These are phyloP conservation scores for Fomitopsis betulina DNA, from an alignment of 1,284 basidiomycete genomes.

Conservation along the genomic window DNA sequence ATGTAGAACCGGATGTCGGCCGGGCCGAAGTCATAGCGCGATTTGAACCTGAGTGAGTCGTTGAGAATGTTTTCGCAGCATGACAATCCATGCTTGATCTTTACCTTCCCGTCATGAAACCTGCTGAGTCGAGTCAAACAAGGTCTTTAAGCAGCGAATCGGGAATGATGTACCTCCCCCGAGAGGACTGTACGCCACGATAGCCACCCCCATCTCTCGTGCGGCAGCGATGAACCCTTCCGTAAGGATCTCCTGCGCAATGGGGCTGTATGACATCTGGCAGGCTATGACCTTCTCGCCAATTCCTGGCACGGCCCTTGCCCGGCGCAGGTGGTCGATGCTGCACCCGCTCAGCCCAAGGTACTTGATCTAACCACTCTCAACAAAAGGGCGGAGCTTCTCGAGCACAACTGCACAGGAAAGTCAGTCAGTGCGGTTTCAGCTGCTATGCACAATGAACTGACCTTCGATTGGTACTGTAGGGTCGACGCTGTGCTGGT, in stretches of 20 bases:
- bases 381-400: slow-evolving; percentile 6
- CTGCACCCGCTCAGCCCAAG: slow-evolving; percentile 41
- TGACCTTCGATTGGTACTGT: slow-evolving; percentile 28
- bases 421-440: background rate
- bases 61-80: no score
- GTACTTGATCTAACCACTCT: slow-evolving; percentile 34
- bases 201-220: slow-evolving; percentile 25
- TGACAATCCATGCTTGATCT: no score
- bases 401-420: slow-evolving; percentile 1
- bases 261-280: slow-evolving; percentile 41
- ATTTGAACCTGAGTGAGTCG: background rate
- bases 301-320: slow-evolving; percentile 35
- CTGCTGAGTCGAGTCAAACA: background rate
- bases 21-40: background rate
- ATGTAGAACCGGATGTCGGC: background rate
- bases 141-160: background rate
- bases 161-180: slow-evolving; percentile 18
- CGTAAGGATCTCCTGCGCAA: slow-evolving; percentile 31
- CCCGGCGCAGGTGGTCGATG: slow-evolving; percentile 37
- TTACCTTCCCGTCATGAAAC: background rate
- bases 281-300: slow-evolving; percentile 25
- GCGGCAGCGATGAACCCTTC: slow-evolving; percentile 24
- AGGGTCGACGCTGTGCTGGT: slow-evolving; percentile 24
- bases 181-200: slow-evolving; percentile 40
- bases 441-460: background rate